These are phyloP conservation scores for Trichoderma atroviride DNA, from an alignment of 2,329 filamentous ascomycete species.

Conservation along the genomic window DNA sequence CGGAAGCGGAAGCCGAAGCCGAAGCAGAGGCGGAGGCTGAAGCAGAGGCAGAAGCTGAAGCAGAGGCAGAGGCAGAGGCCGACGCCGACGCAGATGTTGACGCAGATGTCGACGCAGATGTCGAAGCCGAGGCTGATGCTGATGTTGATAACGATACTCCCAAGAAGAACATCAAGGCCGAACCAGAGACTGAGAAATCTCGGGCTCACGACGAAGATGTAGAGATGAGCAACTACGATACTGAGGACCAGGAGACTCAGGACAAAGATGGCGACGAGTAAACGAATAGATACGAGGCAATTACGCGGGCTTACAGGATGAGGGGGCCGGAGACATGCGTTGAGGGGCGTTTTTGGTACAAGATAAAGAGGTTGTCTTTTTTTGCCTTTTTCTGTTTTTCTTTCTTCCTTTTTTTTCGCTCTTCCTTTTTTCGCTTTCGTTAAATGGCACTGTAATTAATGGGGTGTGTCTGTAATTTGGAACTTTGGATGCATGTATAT, in stretches of 20 bases:
- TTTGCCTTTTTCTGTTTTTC: neutral
- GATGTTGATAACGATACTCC: constrained; percentile 29
- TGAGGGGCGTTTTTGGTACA: constrained; percentile 15
- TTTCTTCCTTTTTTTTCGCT: neutral
- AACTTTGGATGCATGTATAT: constrained; percentile 16
- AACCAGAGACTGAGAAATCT: constrained; percentile 37
- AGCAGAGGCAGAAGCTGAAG: constrained; percentile 18
- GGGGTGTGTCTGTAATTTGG: constrained; percentile 6
- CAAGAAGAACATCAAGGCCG: constrained; percentile 31
- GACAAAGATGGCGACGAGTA: constrained; percentile 42
- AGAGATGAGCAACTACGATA: constrained; percentile 53
- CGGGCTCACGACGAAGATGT: constrained; percentile 51
- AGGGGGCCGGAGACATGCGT: neutral
- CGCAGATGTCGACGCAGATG: constrained; percentile 12
- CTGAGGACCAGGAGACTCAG: constrained; percentile 45
- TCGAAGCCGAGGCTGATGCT: constrained; percentile 22
- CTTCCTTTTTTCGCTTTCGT: neutral
- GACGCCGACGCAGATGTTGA: constrained; percentile 13
- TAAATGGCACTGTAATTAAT: constrained; percentile 3
- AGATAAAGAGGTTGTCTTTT: neutral
- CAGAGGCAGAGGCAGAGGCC: constrained; percentile 29
- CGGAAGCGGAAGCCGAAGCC: neutral
- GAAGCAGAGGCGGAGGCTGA: constrained; percentile 25
- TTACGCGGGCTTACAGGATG: neutral
- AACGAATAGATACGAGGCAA: neutral